Base-by-base conservation (phyloP, 2,329 filamentous ascomycete genomes). In the Alternaria metachromatica region DNA sequence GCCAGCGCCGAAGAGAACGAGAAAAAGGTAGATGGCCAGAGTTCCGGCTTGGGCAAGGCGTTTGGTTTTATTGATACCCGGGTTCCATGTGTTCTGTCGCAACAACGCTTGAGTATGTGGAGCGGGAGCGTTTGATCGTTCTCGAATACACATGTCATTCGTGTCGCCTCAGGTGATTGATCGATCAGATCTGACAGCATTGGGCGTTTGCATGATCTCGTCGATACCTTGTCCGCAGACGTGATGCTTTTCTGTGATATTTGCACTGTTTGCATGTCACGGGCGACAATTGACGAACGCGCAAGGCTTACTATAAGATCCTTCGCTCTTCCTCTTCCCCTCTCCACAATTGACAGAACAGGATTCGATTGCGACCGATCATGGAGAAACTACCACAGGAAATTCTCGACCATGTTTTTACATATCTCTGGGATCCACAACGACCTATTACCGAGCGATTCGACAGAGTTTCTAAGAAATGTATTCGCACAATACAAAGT, bases 1-100 rank as follows among this genome's bases (percentile, higher is more conserved):
- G 55, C 70, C 76, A 9, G 71, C 68, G 5, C 69, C 76, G 0
- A 76, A 75, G 55, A 68, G 74, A 62, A 77, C 72, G 5, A 71
- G 77, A 41, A 79, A 75, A 58, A 64, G 76, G 58, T 70, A 51
- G 33, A 41, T 21, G 11, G 7, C 2, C 0, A 3, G 3, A 18
- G 12, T 6, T 2, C 15, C 9, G n/a, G 18, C 25, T 55, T 26
- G 20, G 30, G 3, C 25, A 44, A 21, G 60, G 43, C 55, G 55
- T 59, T 48, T 21, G 21, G 20, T 9, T 28, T 23, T 53, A 53
- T 53, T 8, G 41, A 62, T 62, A 58, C 46, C 59, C 59, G 15
- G 25, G 33, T 57, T 46, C 8, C 33, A 9, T 23, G 25, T 49
- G 20, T 50, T 28, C 33, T 18, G 54, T 46, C 46, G 45, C 50